Base-by-base conservation (phyloP, 2,329 filamentous ascomycete genomes). In the Epichloe aotearoae region DNA sequence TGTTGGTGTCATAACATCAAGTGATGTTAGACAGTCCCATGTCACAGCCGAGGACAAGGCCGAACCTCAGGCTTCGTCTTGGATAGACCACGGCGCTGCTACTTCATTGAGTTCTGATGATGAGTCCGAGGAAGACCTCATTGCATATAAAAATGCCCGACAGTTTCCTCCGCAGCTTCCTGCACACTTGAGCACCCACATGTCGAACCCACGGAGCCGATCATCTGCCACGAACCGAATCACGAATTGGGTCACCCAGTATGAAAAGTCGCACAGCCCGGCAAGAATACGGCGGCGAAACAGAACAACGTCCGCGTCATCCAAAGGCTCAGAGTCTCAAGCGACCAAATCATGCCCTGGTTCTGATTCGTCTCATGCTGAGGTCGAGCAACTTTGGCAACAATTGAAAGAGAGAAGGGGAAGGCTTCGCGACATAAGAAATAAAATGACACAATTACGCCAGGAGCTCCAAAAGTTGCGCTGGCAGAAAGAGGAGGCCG, bases 361-460 rank as follows among this genome's bases (percentile, higher is more conserved):
- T 6, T 49, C 50, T 8, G 55, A 49, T n/a, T 58, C 56, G 12
- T 57, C 61, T 0, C 60, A 64, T n/a, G 61, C 60, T 17, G 59
- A 62, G 12, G 53, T 68, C n/a, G 63, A 69, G 48, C 33, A 57
- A 11, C 55, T 68, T 4, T 69, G 67, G 67, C 57, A 62, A 20
- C 57, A 62, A 46, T 52, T 69, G n/a, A 68, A 69, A 41, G 56
- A 64, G 12, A 64, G 64, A 34, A 58, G 67, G 11, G 11, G 55
- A 7, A 61, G 56, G 30, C 23, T 67, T 12, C 57, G 58, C 26
- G 57, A 58, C 1, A 61, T 64, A 23, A 66, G 62, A 47, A 47
- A 47, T 3, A 52, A 61, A 14, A 71, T 70, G 64, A 57, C 62
- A 3, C 50, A 50, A 15, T 62, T 59, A 46, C 61, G 69, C 34